Percentiles rank a stretch among this genome's conserved stretches.
Conservation (phyloP, 192 early-diverging fungal genomes). For the Rhizophagus prolifer region DNA sequence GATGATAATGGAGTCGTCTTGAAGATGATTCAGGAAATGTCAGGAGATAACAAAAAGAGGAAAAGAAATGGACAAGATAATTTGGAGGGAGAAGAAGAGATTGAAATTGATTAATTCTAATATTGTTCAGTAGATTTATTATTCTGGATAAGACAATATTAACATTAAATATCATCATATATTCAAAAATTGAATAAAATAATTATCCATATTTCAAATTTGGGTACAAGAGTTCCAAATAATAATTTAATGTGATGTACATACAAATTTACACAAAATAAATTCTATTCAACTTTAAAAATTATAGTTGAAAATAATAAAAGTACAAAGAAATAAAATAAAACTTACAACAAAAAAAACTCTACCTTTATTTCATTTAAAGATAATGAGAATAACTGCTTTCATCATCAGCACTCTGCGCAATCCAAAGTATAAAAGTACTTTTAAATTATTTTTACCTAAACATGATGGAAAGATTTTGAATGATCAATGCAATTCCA, state of each 20-base stretch:
- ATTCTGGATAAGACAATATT: not conserved
- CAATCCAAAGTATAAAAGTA: constrained; percentile 45
- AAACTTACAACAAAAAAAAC: not conserved
- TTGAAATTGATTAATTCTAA: not conserved
- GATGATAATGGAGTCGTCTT: constrained; percentile 79
- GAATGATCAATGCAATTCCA: constrained; percentile 27
- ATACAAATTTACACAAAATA: not conserved
- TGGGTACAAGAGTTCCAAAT: too few species aligned
- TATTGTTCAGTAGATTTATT: not conserved
- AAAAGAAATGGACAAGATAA: not conserved
- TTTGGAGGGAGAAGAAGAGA: constrained; percentile 3
- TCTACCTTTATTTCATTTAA: not conserved
- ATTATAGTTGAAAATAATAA: not conserved
- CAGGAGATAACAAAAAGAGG: constrained; percentile 2
- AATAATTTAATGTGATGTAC: too few species aligned
- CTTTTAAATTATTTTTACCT: constrained; percentile 31
- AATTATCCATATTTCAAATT: too few species aligned
- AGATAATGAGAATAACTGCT: constrained; percentile 32
- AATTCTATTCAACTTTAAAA: not conserved
- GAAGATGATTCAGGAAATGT: constrained; percentile 39
- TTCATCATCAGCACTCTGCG: constrained; percentile 39
- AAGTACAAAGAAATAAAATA: not conserved
- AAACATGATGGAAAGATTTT: constrained; percentile 28
- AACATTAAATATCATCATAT: too few species aligned
- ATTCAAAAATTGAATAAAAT: too few species aligned